phyloP scores from a whole-genome alignment of 352 stramenopile species.

The Pythium vanterpoolii region DNA sequence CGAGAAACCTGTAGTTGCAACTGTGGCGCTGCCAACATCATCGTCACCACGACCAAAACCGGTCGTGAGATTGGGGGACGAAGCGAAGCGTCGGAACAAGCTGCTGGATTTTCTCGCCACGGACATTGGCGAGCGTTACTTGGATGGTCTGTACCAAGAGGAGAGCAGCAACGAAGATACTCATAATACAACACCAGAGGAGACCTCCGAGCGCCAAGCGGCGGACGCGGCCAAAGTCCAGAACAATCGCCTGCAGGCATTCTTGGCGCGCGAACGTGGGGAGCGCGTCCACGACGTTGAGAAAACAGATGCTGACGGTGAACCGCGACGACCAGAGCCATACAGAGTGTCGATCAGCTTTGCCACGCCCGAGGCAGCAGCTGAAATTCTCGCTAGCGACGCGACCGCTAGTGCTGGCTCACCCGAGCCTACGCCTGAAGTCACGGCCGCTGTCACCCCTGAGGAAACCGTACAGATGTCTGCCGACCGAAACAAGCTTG shows the following conservation, averaged over 20 bases:
- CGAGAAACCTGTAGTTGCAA: slow-evolving; percentile 13
- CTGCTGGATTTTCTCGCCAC: slow-evolving; percentile 71
- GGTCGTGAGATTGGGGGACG: neutral
- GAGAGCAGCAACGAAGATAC: slow-evolving; percentile 37
- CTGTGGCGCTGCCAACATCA: neutral
- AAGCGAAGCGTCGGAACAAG: slow-evolving; percentile 50
- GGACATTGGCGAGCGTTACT: slow-evolving; percentile 66
- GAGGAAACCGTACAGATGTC: neutral
- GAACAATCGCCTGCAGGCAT: slow-evolving; percentile 60
- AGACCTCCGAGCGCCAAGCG: slow-evolving; percentile 19
- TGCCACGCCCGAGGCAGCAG: slow-evolving; percentile 4
- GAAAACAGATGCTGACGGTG: neutral
- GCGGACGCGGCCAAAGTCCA: slow-evolving; percentile 17
- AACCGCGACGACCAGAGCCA: slow-evolving; percentile 7
- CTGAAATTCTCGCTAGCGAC: neutral
- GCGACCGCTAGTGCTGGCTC: neutral
- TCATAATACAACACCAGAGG: slow-evolving; percentile 17
- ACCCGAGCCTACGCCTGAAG: slow-evolving; percentile 25
- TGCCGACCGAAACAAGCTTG: slow-evolving; percentile 30
- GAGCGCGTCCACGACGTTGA: slow-evolving; percentile 40
- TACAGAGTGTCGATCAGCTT: slow-evolving; percentile 20
- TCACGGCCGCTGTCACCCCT: neutral
- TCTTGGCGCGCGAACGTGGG: slow-evolving; percentile 51
- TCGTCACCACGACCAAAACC: slow-evolving; percentile 3
- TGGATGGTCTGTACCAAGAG: slow-evolving; percentile 69